Base-by-base conservation (phyloP, 2,329 filamentous ascomycete genomes). In the Cordyceps cicadae region DNA sequence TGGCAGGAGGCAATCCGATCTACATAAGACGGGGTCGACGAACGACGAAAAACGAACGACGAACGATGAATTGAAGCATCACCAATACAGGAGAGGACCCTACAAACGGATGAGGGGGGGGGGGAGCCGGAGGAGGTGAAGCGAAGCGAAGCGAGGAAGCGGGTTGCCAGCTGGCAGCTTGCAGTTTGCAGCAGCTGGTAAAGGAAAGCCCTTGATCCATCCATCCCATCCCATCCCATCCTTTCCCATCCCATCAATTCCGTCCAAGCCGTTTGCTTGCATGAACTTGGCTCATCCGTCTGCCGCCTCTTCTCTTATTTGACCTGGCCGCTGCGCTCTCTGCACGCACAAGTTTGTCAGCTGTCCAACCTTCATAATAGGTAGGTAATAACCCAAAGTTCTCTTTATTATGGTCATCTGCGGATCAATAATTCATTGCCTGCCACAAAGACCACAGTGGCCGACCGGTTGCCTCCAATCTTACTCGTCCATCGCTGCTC, bases 1-100 rank as follows among this genome's bases (percentile, higher is more conserved):
- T 53, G 41, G 32, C 49, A 51, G 57, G 57, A 59, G 37, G 43
- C 50, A 48, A 48, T 41, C 29, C n/a, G 50, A 59, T 59, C 57
- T 53, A 32, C 57, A 59, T 5, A 51, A 34, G 15, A 19, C 39
- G 41, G 50, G n/a, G 39, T 39, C 50, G 29, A 29, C 7, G 29
- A 29, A 29, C 29, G 29, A 29, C 29, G 29, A 24, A 24, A 4
- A 24, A 24, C 24, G 24, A 24, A 24, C 24, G 24, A 24, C 24
- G 29, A 17, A 19, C 21, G 43, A 43, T 43, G 34, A 29, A 26
- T 17, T 54, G 57, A 53, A 48, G 57, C 57, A 37, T 60, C 41
- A 29, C 43, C 24, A 15, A 29, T 39, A 32, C 24, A 39, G 39
- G 57, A 41, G 41, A 19, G 43, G 19, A 3, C 21, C 3, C 14